These are phyloP conservation scores for Claviceps maximensis DNA, from an alignment of 2,329 filamentous ascomycete species.

Conservation along the genomic window DNA sequence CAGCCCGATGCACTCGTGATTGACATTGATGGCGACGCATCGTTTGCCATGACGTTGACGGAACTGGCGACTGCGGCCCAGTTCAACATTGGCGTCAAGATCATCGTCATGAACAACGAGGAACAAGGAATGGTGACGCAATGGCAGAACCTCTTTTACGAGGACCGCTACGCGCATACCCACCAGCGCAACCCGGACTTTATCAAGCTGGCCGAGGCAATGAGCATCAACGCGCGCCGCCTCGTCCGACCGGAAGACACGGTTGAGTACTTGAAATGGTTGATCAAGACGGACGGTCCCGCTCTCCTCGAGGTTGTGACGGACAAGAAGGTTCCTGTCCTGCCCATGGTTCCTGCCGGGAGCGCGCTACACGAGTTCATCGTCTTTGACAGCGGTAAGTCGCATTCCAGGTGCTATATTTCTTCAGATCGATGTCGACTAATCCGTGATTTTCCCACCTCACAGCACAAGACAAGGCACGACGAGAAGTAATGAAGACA, in stretches of 20 bases:
- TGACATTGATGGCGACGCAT: constrained; percentile 96
- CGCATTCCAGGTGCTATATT: too few relatives aligned
- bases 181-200: constrained; percentile 96
- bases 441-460: not conserved
- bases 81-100: constrained; percentile 92
- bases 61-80: constrained; percentile 86
- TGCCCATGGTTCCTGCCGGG: constrained; percentile 92
- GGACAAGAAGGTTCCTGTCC: constrained; percentile 84
- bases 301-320: constrained; percentile 85
- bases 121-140: constrained; percentile 97
- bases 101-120: constrained; percentile 94
- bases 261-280: constrained; percentile 67
- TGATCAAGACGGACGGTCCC: constrained; percentile 81
- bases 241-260: constrained; percentile 65
- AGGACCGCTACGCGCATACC: constrained; percentile 83
- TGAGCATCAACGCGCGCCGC: constrained; percentile 68
- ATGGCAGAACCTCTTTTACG: constrained; percentile 96
- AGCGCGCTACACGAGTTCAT: constrained; percentile 86
- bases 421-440: not conserved
- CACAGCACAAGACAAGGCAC: constrained; percentile 52
- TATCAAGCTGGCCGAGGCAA: constrained; percentile 80
- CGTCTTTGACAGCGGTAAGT: constrained; percentile 21
- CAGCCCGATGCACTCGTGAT: constrained; percentile 67
- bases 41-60: constrained; percentile 94
- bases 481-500: constrained; percentile 53